Base-by-base conservation (phyloP, 2,329 filamentous ascomycete species). In the Cladosporium sp. region DNA sequence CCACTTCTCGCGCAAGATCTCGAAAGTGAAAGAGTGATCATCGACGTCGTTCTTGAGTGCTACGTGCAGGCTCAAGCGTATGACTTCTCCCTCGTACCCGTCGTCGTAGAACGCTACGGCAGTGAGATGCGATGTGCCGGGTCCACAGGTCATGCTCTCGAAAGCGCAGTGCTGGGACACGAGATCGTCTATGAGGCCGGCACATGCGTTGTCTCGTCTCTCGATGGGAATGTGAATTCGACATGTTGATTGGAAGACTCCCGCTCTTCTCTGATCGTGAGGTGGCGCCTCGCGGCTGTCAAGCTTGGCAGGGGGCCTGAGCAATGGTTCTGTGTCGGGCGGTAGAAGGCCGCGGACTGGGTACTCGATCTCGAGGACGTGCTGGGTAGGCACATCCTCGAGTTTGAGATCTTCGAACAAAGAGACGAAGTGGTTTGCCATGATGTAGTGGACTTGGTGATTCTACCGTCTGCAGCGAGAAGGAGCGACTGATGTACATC, bases 231-330 rank as follows among this genome's bases (percentile, higher is more conserved):
- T 23, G 11, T 53, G 23, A 26, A 64, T 12, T 5, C 29, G 26
- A n/a, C 26, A 64, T 23, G 28, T 12, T 11, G 62, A 56, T n/a
- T 56, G 62, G 28, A 10, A 56, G 40, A 64, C 49, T 8, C 62
- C 62, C 7, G 49, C 23, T 11, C 37, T 21, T 12, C 37, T n/a
- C 12, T 56, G 55, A 12, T 64, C 53, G 29, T 56, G 35, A n/a
- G 62, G 62, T 1, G 62, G 62, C 14, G 62, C 62, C 21, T 64
- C 53, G 12, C 62, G 52, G 7, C 3, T 35, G 23, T 8, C 10
- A 10, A 64, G 21, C 14, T 52, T 37, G 16, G 35, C 35, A 10
- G 62, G 62, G 11, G 52, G 52, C 3, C 35, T 26, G 6, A 64
- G 52, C 16, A 35, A 21, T 2, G 26, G 52, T 21, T 37, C 18